Evolutionary conservation across 495 filamentous ascomycete genomes (phyloP).

Genomic region (Lophiotrema nucula): DNA sequence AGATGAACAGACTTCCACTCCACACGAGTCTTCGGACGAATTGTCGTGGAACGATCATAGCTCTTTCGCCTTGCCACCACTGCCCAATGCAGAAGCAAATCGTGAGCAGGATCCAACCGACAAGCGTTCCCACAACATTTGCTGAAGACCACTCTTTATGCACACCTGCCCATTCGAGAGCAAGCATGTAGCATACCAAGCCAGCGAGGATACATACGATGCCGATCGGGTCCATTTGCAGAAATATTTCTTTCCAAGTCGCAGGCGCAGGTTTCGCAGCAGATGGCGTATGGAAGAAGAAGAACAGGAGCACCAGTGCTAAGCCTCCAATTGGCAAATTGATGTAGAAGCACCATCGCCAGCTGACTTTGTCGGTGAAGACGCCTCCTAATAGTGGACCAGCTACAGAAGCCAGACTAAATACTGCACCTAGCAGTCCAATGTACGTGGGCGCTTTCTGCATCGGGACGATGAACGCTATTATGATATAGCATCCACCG

Average conservation of each 20-base stretch:
- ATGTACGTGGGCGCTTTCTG: conserved; percentile 67
- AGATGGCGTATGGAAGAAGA: conserved; percentile 44
- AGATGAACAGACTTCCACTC: neutral
- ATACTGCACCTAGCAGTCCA: conserved; percentile 73
- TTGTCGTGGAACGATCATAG: neutral
- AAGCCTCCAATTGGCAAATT: conserved; percentile 53
- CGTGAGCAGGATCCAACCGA: conserved; percentile 39
- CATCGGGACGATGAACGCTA: conserved; percentile 71
- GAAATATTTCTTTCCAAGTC: conserved; percentile 33
- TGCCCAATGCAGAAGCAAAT: conserved; percentile 19
- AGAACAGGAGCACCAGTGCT: conserved; percentile 41
- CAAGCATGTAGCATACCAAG: conserved; percentile 30
- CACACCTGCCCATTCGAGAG: conserved; percentile 35
- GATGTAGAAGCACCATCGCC: conserved; percentile 63
- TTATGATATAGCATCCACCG: conserved; percentile 74
- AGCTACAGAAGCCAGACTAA: conserved; percentile 62
- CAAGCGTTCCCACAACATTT: conserved; percentile 49
- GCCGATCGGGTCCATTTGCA: conserved; percentile 34
- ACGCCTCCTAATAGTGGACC: conserved; percentile 41
- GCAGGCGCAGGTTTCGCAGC: conserved; percentile 27
- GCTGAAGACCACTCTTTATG: conserved; percentile 36
- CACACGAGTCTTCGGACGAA: neutral
- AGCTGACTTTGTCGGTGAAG: conserved; percentile 50
- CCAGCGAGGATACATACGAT: conserved; percentile 24
- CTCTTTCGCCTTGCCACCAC: conserved; percentile 21